Base-by-base conservation (phyloP, 352 stramenopile genomes). In the Phytopythium helicoides region DNA sequence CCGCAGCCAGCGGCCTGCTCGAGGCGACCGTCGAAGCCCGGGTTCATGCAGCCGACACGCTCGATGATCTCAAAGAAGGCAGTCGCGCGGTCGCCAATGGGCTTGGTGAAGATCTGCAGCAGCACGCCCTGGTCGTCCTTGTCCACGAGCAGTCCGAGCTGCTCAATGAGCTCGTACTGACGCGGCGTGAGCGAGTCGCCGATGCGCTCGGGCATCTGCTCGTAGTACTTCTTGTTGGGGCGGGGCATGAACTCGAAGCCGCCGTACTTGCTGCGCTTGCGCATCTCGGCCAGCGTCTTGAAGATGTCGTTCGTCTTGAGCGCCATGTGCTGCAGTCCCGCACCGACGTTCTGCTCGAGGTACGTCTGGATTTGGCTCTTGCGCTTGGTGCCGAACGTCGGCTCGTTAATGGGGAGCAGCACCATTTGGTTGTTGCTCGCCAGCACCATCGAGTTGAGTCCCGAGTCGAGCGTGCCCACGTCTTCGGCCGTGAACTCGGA, bases 231-330 rank as follows among this genome's bases (percentile, higher is more conserved):
- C 22, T 85, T 69, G 33, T 80, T 87, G 16, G 94, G 94, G 4
- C 76, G 60, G 10, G 82, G 86, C 83, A 94, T 94, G 64, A 94
- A 94, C 60, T 94, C 83, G 47, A 94, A 94, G 38, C 83, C 83
- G 16, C 83, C 83, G 15, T 86, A 33, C 52, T 76, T 60, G 47
- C 76, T 89, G 47, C 83, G 67, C 68, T 87, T 81, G 47, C 75
- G 77, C 81, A 94, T 94, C 54, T 90, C 82, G 54, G 56, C 68
- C 50, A 98, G 70, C 14, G 95, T 98, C 21, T 82, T 62, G 66
- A 99, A 98, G 56, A 99, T 98, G 69, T 99, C 94, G 65, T 95
- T 66, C 2, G 94, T 98, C 68, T 98, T 98, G 47, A 98, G 77
- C n/a, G 95, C 95, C 66, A 99, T 92, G 80, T 98, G 94, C 79